Percentiles rank a stretch among this genome's conserved stretches.
Evolutionary conservation across 805 yeast genomes (phyloP).

Genomic region (Brettanomyces naardenensis): DNA sequence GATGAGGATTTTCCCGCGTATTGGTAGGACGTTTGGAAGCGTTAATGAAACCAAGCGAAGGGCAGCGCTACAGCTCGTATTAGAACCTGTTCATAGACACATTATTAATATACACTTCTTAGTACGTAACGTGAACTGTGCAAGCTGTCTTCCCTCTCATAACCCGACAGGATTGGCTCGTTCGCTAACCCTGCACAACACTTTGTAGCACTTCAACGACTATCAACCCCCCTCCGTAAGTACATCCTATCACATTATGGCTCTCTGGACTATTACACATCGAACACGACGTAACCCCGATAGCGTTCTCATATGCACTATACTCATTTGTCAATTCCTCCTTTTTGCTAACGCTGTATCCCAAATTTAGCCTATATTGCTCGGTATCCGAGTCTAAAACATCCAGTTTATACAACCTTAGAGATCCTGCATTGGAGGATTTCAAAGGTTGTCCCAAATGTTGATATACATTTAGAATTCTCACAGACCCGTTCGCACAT

Average conservation of each 20-base stretch:
- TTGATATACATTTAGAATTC: constrained; percentile 10
- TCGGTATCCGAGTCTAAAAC: constrained; percentile 5
- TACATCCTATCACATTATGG: constrained; percentile 11
- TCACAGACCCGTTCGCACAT: constrained; percentile 13
- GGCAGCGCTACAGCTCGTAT: not conserved
- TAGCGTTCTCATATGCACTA: constrained; percentile 10
- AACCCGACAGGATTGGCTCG: too few species aligned
- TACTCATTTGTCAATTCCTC: constrained; percentile 9
- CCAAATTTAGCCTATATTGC: constrained; percentile 18
- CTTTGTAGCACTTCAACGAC: constrained; percentile 19
- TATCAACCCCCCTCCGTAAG: constrained; percentile 24
- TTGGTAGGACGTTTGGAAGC: constrained; percentile 14
- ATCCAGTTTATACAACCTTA: constrained; percentile 18
- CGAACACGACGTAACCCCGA: constrained; percentile 14
- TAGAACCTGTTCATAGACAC: not conserved
- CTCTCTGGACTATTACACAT: constrained; percentile 1
- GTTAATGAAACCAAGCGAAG: constrained; percentile 35
- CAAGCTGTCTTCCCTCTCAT: too few species aligned
- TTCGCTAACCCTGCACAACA: too few species aligned
- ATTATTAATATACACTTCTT: too few species aligned
- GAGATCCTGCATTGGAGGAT: constrained; percentile 8
- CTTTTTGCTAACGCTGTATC: constrained; percentile 7
- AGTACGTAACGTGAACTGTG: too few species aligned
- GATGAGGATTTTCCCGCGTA: constrained; percentile 13
- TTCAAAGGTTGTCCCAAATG: constrained; percentile 6